Base-by-base conservation (phyloP, 495 filamentous ascomycete genomes). In the Hypoxylon rickii region DNA sequence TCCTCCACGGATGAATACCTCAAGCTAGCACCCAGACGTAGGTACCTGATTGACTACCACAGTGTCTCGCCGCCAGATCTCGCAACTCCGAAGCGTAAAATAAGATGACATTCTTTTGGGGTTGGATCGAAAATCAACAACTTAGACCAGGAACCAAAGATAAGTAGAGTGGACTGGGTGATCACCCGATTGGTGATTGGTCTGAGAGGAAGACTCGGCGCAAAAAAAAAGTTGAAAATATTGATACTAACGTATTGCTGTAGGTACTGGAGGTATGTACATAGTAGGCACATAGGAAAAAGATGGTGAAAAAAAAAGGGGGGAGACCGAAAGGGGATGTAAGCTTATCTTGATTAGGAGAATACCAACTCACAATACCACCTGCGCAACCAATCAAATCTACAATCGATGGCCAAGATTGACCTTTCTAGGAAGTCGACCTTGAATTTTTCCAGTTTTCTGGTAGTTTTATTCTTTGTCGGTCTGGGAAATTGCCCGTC, bases 401-500 rank as follows among this genome's bases (percentile, higher is more conserved):
- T 0, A 29, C 12, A 7, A 36, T 51, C 37, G 45, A 45, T 42
- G 15, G 26, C 22, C 36, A 36, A 51, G 31, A 29, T 42, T 31
- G 34, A 44, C 58, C 47, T 21, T 56, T 52, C 52, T 52, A 47
- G 51, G 52, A 62, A 52, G 29, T 21, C 40, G 34, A 51, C 29
- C 45, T 47, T 47, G 33, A 51, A 37, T 24, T 55, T 31, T n/a
- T n/a, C 32, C n/a, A 7, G 32, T 36, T 10, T 10, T 12, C 12
- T 3, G 32, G 32, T 31, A 50, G 38, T 52, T 62, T 46, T 62
- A 56, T 49, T 38, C 53, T 45, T 50, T 53, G 53, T 53, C 48
- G 59, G 42, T 43, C 44, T 53, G 63, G 66, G 66, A 68, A 65
- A 68, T 68, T 66, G 39, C 55, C 54, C 55, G 52, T 31, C 32